phyloP scores from a whole-genome alignment of 2,329 filamentous ascomycete genomes.

The Cytospora schulzeri region DNA sequence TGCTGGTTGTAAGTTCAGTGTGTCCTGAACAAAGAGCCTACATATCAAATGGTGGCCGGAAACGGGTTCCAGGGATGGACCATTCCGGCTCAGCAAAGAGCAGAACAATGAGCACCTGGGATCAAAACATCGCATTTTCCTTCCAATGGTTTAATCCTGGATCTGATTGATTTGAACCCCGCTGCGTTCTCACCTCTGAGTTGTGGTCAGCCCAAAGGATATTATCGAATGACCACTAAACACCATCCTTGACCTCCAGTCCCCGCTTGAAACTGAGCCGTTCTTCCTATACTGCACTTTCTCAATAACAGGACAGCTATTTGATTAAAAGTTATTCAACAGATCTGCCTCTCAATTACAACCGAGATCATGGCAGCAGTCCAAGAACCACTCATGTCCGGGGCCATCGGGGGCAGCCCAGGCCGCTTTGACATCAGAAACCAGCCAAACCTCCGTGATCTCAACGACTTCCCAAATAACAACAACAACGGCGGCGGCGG shows the following conservation, averaged over 20 bases:
- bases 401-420: not conserved
- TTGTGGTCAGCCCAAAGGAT: not conserved
- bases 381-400: not conserved
- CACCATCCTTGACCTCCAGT: not conserved
- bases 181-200: not conserved
- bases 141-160: not conserved
- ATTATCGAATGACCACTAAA: not conserved
- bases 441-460: too few species aligned
- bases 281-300: not conserved
- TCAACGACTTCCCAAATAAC: too few species aligned
- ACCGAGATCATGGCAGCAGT: not conserved
- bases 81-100: not conserved
- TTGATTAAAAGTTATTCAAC: not conserved
- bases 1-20: not conserved
- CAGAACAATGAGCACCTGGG: slow-evolving; percentile 9
- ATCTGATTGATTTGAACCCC: not conserved
- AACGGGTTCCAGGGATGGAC: slow-evolving; percentile 9
- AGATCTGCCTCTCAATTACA: too few species aligned
- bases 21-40: slow-evolving; percentile 12
- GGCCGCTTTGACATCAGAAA: not conserved
- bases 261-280: not conserved
- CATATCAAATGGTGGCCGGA: slow-evolving; percentile 4
- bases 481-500: too few species aligned
- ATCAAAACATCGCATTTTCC: not conserved
- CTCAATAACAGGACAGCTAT: not conserved